Evolutionary conservation across 345 rosid genomes (phyloP).

Genomic region (Microthlaspi erraticum): DNA sequence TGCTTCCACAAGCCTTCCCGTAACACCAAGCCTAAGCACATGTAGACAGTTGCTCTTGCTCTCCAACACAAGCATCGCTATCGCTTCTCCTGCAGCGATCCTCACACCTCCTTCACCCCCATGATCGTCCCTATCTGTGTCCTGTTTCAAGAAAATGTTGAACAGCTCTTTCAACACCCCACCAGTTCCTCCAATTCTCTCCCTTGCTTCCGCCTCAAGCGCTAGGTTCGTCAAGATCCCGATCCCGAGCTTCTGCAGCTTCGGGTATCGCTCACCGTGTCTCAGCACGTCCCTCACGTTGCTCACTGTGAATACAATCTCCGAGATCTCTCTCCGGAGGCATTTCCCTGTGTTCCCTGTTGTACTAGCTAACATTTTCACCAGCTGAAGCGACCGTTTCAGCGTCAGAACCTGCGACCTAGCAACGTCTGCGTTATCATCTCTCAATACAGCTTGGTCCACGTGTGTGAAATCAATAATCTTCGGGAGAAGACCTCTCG

Average conservation of each 20-base stretch:
- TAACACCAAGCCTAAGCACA: conserved; percentile 60
- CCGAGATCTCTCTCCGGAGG: conserved; percentile 83
- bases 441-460: conserved; percentile 56
- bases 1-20: conserved; percentile 59
- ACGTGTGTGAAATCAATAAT: conserved; percentile 79
- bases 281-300: conserved; percentile 75
- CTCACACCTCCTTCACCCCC: conserved; percentile 54
- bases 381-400: conserved; percentile 76
- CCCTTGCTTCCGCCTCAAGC: conserved; percentile 69
- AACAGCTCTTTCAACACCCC: conserved; percentile 78
- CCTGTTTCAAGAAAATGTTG: conserved; percentile 67
- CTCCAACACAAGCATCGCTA: conserved; percentile 85
- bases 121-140: conserved; percentile 36
- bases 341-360: conserved; percentile 74
- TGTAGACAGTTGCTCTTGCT: conserved; percentile 72
- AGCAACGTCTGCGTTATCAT: conserved; percentile 48
- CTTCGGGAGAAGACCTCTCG: conserved; percentile 86
- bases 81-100: conserved; percentile 85
- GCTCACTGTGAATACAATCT: conserved; percentile 85
- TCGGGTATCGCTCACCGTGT: conserved; percentile 67
- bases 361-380: conserved; percentile 83
- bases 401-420: conserved; percentile 64
- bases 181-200: conserved; percentile 86
- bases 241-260: conserved; percentile 73
- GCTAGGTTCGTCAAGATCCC: conserved; percentile 78